Evolutionary conservation across 2,329 filamentous ascomycete species (phyloP).

Genomic region (Sporothrix luriei): DNA sequence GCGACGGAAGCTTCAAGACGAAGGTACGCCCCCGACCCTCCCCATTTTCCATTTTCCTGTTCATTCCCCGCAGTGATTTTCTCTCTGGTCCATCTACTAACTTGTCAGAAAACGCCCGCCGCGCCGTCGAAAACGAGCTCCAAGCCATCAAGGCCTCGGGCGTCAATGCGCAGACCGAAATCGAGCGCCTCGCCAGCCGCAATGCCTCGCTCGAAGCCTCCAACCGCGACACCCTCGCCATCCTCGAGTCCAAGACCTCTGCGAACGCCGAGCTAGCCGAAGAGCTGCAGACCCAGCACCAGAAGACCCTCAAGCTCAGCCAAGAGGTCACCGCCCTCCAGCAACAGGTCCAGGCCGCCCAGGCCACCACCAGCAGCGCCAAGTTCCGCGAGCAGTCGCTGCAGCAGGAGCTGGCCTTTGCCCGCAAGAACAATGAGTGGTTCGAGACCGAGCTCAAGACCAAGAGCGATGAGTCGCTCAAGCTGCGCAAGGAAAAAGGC

Average conservation of each 20-base stretch:
- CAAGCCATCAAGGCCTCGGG: slow-evolving; percentile 74
- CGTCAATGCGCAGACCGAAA: slow-evolving; percentile 72
- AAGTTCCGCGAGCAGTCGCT: slow-evolving; percentile 90
- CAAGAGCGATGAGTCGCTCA: slow-evolving; percentile 82
- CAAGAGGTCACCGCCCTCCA: slow-evolving; percentile 81
- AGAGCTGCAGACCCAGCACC: slow-evolving; percentile 84
- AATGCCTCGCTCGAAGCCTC: slow-evolving; percentile 86
- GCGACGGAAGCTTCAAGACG: slow-evolving; percentile 75
- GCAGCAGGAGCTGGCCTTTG: slow-evolving; percentile 85
- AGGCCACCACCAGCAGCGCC: slow-evolving; percentile 75
- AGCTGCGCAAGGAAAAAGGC: slow-evolving; percentile 92
- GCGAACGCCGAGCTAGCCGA: slow-evolving; percentile 83
- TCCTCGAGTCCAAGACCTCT: slow-evolving; percentile 86
- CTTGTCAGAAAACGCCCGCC: slow-evolving; percentile 69
- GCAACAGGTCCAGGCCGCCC: slow-evolving; percentile 78
- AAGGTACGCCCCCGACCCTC: slow-evolving; percentile 71
- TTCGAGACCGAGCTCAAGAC: slow-evolving; percentile 89
- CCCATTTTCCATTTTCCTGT: slow-evolving; percentile 35
- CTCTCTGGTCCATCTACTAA: not conserved
- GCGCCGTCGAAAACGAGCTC: slow-evolving; percentile 78
- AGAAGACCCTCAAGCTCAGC: slow-evolving; percentile 80
- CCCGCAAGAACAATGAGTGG: slow-evolving; percentile 91
- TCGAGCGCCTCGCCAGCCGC: slow-evolving; percentile 76
- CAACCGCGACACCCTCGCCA: slow-evolving; percentile 84
- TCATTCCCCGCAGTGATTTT: too few relatives aligned